Conservation (phyloP, 768 basidiomycete species). For the Cubamyces sp. region DNA sequence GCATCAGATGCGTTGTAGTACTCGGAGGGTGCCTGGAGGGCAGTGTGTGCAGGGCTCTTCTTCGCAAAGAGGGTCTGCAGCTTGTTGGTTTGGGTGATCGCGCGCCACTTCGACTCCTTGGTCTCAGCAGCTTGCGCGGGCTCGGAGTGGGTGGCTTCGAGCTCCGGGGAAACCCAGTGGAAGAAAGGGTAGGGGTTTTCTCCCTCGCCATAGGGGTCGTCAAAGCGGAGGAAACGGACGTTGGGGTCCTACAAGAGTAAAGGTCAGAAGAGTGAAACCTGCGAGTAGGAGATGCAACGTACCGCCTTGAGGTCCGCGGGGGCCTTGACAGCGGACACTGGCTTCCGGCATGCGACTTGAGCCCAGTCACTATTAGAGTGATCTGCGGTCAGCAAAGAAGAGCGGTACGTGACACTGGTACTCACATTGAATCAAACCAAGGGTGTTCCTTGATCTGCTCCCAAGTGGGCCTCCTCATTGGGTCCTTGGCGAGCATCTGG, state of each 20-base stretch:
- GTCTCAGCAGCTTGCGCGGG: neutral
- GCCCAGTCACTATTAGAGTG: constrained; percentile 6
- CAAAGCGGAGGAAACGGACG: neutral
- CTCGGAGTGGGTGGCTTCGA: neutral
- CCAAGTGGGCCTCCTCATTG: constrained; percentile 1
- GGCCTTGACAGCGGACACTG: neutral
- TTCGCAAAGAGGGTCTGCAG: neutral
- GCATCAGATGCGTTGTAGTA: neutral
- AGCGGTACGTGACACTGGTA: neutral
- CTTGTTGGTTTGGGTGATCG: neutral
- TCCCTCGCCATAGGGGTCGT: neutral
- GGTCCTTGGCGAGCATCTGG: constrained; percentile 11
- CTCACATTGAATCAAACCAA: constrained; percentile 13
- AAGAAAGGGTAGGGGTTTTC: constrained; percentile 3
- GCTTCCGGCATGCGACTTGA: constrained; percentile 1
- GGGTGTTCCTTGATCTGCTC: constrained; percentile 13
- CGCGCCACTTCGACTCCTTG: neutral
- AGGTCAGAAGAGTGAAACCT: neutral
- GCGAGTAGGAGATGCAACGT: neutral
- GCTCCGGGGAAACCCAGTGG: constrained; percentile 3
- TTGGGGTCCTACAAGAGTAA: neutral
- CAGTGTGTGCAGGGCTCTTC: neutral
- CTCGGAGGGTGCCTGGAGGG: neutral
- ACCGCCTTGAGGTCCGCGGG: neutral
- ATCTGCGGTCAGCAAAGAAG: neutral